Evolutionary conservation across 2,329 filamentous ascomycete genomes (phyloP), one percentile per base, ranked within the genome.

Genomic region (Venturia nashicola): DNA sequence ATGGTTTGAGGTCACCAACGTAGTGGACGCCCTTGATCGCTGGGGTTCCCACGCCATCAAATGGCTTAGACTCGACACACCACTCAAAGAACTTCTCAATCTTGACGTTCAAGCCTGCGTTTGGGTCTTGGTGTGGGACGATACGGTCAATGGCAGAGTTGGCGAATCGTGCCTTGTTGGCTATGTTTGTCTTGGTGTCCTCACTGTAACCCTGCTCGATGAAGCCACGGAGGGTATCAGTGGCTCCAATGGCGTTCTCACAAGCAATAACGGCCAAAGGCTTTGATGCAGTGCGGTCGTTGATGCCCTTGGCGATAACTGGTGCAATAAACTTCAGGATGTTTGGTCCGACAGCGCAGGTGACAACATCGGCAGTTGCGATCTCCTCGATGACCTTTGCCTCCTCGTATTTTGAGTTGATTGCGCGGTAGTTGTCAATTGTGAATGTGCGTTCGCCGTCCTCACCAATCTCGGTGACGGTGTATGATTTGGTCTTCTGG

Each of bases 31-130:
- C 93, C 68, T 94, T 77, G 72, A 99, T 93, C 20, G 84, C 77
- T 6, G 91, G 92, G 69, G 84, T 82, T 63, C 82, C 81, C 67
- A 83, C 79, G 67, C 87, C 84, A 68, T 86, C 82, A 76, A 97
- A 97, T 2, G 93, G 93, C 55, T 85, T 88, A 74, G 85, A 80
- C 74, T 99, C 94, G 61, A 99, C 92, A 46, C 94, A 93, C 94
- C 94, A 99, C 80, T 99, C 94, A 79, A 90, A 97, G 82, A 97
- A 99, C 79, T 94, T 94, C 83, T 99, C 94, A 59, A 99, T 91
- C 72, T 88, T 92, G 69, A 99, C 94, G 72, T 97, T 87, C 55
- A 99, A 83, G 64, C 91, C 91, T 32, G 87, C 84, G 70, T 90
- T 79, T 61, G 85, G 78, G 66, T 91, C 87, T 78, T 97, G 94